Percentiles rank a stretch among this genome's conserved stretches.
Conservation (phyloP, 176 grass and related monocot genomes). For the Aegilops bicornis region DNA sequence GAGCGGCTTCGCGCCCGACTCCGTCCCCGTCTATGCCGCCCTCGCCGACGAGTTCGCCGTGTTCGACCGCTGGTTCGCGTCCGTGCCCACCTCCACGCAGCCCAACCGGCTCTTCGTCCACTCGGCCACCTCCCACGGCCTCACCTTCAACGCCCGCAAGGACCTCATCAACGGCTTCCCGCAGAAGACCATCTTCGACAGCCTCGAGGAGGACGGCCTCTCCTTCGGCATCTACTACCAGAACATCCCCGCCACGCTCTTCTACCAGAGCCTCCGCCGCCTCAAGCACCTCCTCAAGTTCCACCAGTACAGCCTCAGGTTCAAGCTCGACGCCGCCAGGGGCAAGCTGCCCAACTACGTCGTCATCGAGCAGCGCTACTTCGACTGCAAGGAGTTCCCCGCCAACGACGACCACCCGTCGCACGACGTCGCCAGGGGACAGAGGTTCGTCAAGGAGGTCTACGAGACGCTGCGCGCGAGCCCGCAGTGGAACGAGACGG, state of each 20-base stretch:
- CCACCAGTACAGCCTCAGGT: slow-evolving; percentile 79
- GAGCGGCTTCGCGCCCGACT: slow-evolving; percentile 65
- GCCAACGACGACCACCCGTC: slow-evolving; percentile 93
- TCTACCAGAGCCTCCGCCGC: slow-evolving; percentile 78
- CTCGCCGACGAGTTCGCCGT: slow-evolving; percentile 76
- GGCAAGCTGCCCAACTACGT: slow-evolving; percentile 82
- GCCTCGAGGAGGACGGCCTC: slow-evolving; percentile 70
- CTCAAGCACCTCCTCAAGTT: slow-evolving; percentile 83
- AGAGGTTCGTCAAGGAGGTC: slow-evolving; percentile 86
- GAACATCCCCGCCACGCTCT: slow-evolving; percentile 84
- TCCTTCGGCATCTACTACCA: slow-evolving; percentile 92
- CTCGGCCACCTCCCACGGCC: slow-evolving; percentile 85
- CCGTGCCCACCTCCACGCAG: slow-evolving; percentile 86
- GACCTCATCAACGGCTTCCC: slow-evolving; percentile 93
- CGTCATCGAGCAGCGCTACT: slow-evolving; percentile 89
- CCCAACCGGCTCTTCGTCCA: slow-evolving; percentile 92
- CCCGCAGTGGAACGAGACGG: slow-evolving; percentile 90
- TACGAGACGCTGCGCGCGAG: slow-evolving; percentile 85
- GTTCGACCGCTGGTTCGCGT: slow-evolving; percentile 90
- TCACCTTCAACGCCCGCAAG: slow-evolving; percentile 88
- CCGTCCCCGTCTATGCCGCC: slow-evolving; percentile 62
- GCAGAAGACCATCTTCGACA: slow-evolving; percentile 95
- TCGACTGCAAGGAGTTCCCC: slow-evolving; percentile 67
- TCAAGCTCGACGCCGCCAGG: slow-evolving; percentile 72
- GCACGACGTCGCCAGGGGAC: slow-evolving; percentile 73